phyloP scores from a whole-genome alignment of 2,329 filamentous ascomycete genomes.

The Rhexocercosporidium sp. region DNA sequence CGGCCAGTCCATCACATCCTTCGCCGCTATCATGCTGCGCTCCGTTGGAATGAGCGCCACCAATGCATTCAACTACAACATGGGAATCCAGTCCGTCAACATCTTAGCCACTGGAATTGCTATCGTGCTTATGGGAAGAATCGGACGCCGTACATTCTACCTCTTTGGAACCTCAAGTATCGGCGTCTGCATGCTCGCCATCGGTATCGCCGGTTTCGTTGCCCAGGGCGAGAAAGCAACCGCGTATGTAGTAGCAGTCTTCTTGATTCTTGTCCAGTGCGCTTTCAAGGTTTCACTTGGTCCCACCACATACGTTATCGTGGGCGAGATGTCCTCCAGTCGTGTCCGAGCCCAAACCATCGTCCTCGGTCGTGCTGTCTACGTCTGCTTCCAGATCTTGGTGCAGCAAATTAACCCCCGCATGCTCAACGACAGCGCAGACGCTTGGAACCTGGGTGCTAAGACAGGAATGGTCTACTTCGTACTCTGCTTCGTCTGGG shows the following conservation, averaged over 20 bases:
- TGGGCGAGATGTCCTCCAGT: conserved; percentile 9
- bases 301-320: conserved; percentile 12
- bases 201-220: conserved; percentile 6
- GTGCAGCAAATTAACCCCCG: conserved; percentile 11
- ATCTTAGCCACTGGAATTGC: neutral
- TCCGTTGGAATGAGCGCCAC: conserved; percentile 7
- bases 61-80: conserved; percentile 15
- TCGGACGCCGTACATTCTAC: conserved; percentile 10
- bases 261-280: conserved; percentile 9
- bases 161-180: conserved; percentile 2
- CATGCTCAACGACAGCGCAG: neutral
- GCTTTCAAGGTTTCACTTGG: conserved; percentile 9
- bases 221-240: neutral
- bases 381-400: neutral
- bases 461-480: conserved; percentile 13
- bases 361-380: conserved; percentile 13
- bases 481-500: conserved; percentile 8
- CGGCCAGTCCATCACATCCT: conserved; percentile 7
- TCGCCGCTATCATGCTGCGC: conserved; percentile 4
- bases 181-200: conserved; percentile 3
- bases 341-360: conserved; percentile 12
- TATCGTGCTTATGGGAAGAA: neutral
- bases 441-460: conserved; percentile 6
- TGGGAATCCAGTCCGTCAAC: conserved; percentile 13
- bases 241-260: neutral